phyloP scores from a whole-genome alignment of 1,284 basidiomycete genomes.

The Apiotrichum veenhuisii region DNA sequence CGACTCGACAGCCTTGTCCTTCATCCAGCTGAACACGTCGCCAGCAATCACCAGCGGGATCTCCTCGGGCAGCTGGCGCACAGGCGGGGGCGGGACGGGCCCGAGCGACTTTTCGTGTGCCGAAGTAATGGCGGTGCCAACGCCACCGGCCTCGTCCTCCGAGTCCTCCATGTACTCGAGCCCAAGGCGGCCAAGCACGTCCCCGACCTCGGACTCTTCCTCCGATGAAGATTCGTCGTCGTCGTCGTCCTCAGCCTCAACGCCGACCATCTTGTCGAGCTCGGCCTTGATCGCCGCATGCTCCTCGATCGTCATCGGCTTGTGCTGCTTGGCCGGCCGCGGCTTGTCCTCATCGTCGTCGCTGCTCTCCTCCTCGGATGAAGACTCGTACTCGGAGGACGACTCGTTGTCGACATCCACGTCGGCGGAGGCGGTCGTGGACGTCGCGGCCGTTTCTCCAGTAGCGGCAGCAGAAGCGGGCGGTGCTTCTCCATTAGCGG shows the following conservation, averaged over 20 bases:
- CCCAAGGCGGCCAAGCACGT: slow-evolving; percentile 18
- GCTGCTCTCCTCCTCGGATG: slow-evolving; percentile 24
- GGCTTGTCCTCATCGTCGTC: not conserved
- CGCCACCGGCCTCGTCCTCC: slow-evolving; percentile 25
- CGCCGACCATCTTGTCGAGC: slow-evolving; percentile 23
- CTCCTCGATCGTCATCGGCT: slow-evolving; percentile 26
- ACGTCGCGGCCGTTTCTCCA: not conserved
- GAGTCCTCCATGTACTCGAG: slow-evolving; percentile 24
- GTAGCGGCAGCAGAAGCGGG: not conserved
- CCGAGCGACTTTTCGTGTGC: slow-evolving; percentile 48
- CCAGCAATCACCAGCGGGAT: slow-evolving; percentile 46
- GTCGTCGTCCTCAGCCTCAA: slow-evolving; percentile 12
- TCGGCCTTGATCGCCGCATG: slow-evolving; percentile 26
- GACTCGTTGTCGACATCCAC: slow-evolving; percentile 21
- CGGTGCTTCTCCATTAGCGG: not conserved
- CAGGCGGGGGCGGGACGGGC: slow-evolving; percentile 41
- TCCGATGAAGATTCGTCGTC: slow-evolving; percentile 19
- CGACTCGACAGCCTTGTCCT: slow-evolving; percentile 36
- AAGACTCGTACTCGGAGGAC: slow-evolving; percentile 30
- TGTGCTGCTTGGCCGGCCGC: not conserved
- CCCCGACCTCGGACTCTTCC: slow-evolving; percentile 10
- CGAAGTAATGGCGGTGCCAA: slow-evolving; percentile 30
- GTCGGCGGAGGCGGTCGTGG: not conserved
- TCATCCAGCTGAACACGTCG: slow-evolving; percentile 49
- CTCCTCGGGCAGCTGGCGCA: slow-evolving; percentile 38